These are phyloP conservation scores for Coniochaeta sp. DNA, from an alignment of 2,329 filamentous ascomycete species.

Conservation along the genomic window DNA sequence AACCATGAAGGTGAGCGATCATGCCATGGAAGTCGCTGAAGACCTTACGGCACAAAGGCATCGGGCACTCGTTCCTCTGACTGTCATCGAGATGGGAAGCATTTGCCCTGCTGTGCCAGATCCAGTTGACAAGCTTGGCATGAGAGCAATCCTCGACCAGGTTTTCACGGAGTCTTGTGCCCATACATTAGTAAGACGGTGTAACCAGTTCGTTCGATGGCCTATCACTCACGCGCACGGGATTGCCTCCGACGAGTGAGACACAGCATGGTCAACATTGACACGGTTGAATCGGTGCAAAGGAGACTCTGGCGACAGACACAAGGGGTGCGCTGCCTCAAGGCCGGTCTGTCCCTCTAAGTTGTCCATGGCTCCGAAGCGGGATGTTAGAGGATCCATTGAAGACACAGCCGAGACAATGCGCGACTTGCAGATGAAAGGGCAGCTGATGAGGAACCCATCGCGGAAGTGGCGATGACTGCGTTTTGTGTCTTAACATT, in stretches of 20 bases:
- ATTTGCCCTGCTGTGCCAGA: background rate
- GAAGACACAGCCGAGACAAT: background rate
- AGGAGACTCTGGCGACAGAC: background rate
- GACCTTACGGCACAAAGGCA: background rate
- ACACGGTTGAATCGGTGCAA: background rate
- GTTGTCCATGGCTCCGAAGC: background rate
- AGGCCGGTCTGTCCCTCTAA: background rate
- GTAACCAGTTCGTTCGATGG: background rate
- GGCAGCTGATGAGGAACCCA: background rate
- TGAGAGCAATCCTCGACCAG: background rate
- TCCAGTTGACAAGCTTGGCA: background rate
- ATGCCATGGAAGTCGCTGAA: background rate
- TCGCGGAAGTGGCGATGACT: background rate
- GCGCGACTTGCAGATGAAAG: background rate
- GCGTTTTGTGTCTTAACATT: background rate
- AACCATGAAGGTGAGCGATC: background rate
- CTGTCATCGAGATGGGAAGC: background rate
- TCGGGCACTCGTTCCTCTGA: background rate
- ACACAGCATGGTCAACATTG: background rate
- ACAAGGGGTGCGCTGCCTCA: background rate
- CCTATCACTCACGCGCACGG: background rate
- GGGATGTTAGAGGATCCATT: background rate
- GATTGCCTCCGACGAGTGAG: background rate
- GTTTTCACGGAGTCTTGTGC: background rate
- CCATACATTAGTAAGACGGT: background rate